phyloP scores from a whole-genome alignment of 352 stramenopile species.

The Phytophthora megakarya region DNA sequence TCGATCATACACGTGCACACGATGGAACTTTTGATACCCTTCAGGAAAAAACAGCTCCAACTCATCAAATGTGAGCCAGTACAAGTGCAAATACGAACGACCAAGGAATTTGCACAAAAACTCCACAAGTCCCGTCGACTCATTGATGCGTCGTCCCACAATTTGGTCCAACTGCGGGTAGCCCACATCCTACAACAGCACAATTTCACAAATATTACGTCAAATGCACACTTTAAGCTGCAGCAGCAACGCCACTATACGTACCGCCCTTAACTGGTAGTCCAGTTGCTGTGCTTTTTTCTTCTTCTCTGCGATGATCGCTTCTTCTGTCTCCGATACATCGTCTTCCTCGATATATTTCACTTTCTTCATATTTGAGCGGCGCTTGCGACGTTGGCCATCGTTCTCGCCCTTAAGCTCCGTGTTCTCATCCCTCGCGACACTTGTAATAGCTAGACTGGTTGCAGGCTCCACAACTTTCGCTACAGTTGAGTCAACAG shows the following conservation, averaged over 20 bases:
- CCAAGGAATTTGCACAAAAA: constrained; percentile 90
- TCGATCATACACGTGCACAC: constrained; percentile 84
- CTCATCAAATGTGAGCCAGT: constrained; percentile 89
- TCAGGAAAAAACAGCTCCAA: constrained; percentile 85
- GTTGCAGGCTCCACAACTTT: too few species aligned
- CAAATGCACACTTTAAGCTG: background rate
- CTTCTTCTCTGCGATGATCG: constrained; percentile 63
- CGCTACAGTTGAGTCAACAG: too few species aligned
- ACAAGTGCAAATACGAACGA: constrained; percentile 88
- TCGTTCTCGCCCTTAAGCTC: constrained; percentile 27
- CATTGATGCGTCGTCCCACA: constrained; percentile 82
- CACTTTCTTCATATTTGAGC: constrained; percentile 52
- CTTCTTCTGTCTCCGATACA: constrained; percentile 69
- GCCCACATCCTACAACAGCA: constrained; percentile 48
- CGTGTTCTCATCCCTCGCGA: too few species aligned
- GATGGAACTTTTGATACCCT: constrained; percentile 86
- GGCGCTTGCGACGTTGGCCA: constrained; percentile 44
- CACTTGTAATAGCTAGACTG: too few species aligned
- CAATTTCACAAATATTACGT: constrained; percentile 5
- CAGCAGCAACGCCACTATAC: constrained; percentile 5
- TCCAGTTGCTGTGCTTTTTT: constrained; percentile 77
- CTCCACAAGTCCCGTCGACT: constrained; percentile 68
- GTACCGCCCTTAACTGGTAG: constrained; percentile 62
- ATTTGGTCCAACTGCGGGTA: constrained; percentile 85
- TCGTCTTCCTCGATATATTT: constrained; percentile 83